phyloP scores from a whole-genome alignment of 768 basidiomycete genomes.

The Suillus fuscotomentosus region DNA sequence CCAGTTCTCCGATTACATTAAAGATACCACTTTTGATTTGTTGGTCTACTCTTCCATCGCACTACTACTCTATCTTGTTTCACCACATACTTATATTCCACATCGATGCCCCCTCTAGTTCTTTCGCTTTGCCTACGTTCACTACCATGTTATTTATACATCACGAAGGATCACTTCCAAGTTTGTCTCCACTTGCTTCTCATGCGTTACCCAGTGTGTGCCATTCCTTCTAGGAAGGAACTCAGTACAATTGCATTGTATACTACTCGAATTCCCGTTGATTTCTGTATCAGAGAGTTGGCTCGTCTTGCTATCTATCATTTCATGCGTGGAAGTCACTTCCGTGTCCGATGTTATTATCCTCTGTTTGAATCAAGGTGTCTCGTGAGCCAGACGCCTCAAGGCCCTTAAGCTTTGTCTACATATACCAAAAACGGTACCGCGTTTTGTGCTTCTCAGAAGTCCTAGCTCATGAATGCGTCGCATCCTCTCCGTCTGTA shows the following conservation, averaged over 20 bases:
- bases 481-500: no score
- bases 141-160: neutral
- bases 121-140: neutral
- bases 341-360: no score
- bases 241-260: neutral
- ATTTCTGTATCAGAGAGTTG: neutral
- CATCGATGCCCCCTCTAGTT: neutral
- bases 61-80: neutral
- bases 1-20: neutral
- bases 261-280: neutral
- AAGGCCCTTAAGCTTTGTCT: no score
- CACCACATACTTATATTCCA: conserved; percentile 1
- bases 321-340: no score
- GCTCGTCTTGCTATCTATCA: no score
- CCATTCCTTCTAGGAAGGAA: neutral
- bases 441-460: no score
- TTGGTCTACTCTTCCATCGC: neutral
- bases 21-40: conserved; percentile 3
- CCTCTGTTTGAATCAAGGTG: no score
- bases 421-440: no score
- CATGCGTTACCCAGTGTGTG: neutral
- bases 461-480: no score
- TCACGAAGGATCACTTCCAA: neutral
- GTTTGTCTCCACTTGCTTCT: neutral
- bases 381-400: no score